Percentiles rank a stretch among this genome's conserved stretches.
These are phyloP conservation scores for Chenopodium formosanum DNA, from an alignment of 148 eudicot species.

Conservation along the genomic window DNA sequence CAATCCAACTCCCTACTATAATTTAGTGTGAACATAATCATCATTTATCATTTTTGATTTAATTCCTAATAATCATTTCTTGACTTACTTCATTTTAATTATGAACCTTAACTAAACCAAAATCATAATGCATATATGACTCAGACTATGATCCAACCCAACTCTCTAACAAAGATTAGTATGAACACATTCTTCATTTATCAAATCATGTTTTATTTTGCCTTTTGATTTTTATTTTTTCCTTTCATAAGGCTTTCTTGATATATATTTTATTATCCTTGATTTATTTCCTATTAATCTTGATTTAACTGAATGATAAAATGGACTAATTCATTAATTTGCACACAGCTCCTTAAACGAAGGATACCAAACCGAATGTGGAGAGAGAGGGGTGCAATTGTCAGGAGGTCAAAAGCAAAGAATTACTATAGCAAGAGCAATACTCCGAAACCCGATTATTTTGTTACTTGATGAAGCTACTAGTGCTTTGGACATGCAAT, in stretches of 20 bases:
- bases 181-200: too few relatives aligned
- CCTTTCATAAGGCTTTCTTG: background rate
- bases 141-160: too few relatives aligned
- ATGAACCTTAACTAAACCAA: too few relatives aligned
- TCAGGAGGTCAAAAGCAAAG: conserved; percentile 91
- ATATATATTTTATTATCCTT: background rate
- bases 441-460: conserved; percentile 64
- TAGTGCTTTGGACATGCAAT: conserved; percentile 79
- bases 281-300: background rate
- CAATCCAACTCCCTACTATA: too few relatives aligned
- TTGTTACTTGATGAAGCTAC: conserved; percentile 82
- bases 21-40: too few relatives aligned
- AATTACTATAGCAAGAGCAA: conserved; percentile 86
- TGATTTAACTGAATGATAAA: background rate
- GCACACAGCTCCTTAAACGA: conserved; percentile 57
- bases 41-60: too few relatives aligned
- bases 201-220: too few relatives aligned
- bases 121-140: too few relatives aligned
- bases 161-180: too few relatives aligned
- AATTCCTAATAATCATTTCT: too few relatives aligned
- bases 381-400: conserved; percentile 79
- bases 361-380: conserved; percentile 83
- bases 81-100: too few relatives aligned
- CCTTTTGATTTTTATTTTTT: background rate
- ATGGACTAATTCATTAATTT: background rate